phyloP scores from a whole-genome alignment of 345 rosid species.

The Limnanthes douglasii region DNA sequence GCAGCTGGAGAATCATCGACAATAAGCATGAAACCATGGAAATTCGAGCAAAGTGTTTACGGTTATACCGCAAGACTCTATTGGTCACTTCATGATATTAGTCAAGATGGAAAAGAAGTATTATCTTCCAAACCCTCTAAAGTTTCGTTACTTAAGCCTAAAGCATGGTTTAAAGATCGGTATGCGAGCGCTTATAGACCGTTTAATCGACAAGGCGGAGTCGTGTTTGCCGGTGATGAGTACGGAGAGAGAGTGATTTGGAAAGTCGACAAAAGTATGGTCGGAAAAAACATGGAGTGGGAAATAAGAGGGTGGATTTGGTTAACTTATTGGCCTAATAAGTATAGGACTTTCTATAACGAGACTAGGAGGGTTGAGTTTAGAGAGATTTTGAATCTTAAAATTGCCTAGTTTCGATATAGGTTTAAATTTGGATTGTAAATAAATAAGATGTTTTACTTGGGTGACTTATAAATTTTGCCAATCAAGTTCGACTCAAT shows the following conservation, averaged over 20 bases:
- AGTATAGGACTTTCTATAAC: conserved; percentile 41
- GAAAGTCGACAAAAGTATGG: conserved; percentile 46
- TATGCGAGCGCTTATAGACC: conserved; percentile 50
- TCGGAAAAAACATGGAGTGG: conserved; percentile 63
- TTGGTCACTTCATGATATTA: conserved; percentile 93
- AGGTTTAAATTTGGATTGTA: too few relatives aligned
- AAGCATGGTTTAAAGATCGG: conserved; percentile 71
- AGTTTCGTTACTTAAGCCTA: conserved; percentile 43
- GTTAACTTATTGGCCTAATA: conserved; percentile 92
- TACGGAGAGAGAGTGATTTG: conserved; percentile 61
- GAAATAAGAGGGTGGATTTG: conserved; percentile 80
- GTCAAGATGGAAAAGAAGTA: conserved; percentile 63
- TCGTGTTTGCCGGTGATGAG: conserved; percentile 67
- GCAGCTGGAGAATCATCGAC: conserved; percentile 45
- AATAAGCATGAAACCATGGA: conserved; percentile 68
- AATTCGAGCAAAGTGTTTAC: conserved; percentile 54
- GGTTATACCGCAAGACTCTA: conserved; percentile 48
- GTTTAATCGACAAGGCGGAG: conserved; percentile 72
- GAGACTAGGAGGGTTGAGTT: conserved; percentile 77
- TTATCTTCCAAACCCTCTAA: conserved; percentile 62
- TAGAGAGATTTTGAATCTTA: conserved; percentile 40
- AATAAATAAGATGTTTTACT: too few relatives aligned
- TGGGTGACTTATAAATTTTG: too few relatives aligned
- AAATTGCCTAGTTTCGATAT: conserved; percentile 26
- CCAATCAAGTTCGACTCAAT: too few relatives aligned